Evolutionary conservation across 169 alveolate genomes (phyloP), one percentile per base, ranked within the genome.

Genomic region (Cystoisospora suis): DNA sequence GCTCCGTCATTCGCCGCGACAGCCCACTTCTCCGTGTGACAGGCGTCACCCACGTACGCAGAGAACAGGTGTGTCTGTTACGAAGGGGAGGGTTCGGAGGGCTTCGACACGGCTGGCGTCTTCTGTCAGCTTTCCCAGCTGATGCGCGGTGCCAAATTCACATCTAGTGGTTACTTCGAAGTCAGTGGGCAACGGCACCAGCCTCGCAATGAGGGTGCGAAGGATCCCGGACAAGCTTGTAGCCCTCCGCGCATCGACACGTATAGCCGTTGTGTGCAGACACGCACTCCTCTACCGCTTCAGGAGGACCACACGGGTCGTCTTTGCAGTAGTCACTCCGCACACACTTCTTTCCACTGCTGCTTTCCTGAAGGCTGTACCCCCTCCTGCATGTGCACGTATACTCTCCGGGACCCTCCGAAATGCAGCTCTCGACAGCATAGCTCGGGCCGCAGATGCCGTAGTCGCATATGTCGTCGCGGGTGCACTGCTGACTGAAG

Each of bases 261-360:
- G 83, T 27, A 53, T 72, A 72, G 15, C 83, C 83, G 9, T 32
- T 34, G 29, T 23, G 58, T 0, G 58, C 27, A n/a, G 83, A 72
- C 1, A 72, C 53, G 27, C 83, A 72, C 83, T 9, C 27, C 58
- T 72, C 32, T 17, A 32, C 83, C 4, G 36, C 53, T 17, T n/a
- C 32, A 29, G 56, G 42, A 12, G 83, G 83, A 17, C 83, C 83
- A 53, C 83, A 72, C 56, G 83, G 83, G 42, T 72, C 53, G 23
- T 38, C 53, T n/a, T 34, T 56, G 56, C 83, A 72, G 53, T 23
- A 38, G 83, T 38, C 32, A n/a, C 27, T 9, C 9, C 83, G 47
- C 58, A 72, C 53, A 53, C 83, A 72, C 15, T 40, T 34, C 3
- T 20, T 9, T n/a, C 58, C n/a, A 34, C 53, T 29, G 56, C 36